A percentile compares a stretch with the other conserved stretches of the same genome.
Evolutionary conservation across 1,284 basidiomycete genomes (phyloP).

Genomic region (Xerocomus minutiporus): DNA sequence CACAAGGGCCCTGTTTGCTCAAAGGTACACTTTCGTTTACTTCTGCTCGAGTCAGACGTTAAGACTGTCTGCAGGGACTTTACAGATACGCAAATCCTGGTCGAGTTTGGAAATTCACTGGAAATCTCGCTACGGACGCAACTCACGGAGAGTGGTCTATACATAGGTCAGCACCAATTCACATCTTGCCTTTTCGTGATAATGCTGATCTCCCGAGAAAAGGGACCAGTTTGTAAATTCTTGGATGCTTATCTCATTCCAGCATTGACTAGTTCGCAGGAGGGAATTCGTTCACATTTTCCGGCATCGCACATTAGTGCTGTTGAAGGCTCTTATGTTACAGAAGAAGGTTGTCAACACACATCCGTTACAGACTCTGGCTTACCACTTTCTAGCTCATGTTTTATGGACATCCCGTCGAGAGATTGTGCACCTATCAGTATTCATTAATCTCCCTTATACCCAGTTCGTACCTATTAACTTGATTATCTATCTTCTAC

Average conservation of each 20-base stretch:
- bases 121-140: slow-evolving; percentile 65
- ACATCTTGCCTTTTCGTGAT: neutral
- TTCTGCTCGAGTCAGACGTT: neutral
- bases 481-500: neutral
- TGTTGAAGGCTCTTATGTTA: slow-evolving; percentile 93
- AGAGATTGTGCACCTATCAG: slow-evolving; percentile 94
- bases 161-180: slow-evolving; percentile 64
- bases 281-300: slow-evolving; percentile 93
- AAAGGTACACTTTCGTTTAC: slow-evolving; percentile 42
- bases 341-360: slow-evolving; percentile 69
- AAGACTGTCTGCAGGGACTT: slow-evolving; percentile 59
- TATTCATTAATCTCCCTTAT: slow-evolving; percentile 88
- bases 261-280: slow-evolving; percentile 32
- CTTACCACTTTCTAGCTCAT: slow-evolving; percentile 62
- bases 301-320: slow-evolving; percentile 85
- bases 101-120: slow-evolving; percentile 75
- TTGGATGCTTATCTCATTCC: neutral
- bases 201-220: slow-evolving; percentile 16
- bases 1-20: slow-evolving; percentile 85
- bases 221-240: slow-evolving; percentile 79
- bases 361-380: neutral
- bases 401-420: slow-evolving; percentile 97
- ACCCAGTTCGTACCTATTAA: slow-evolving; percentile 50
- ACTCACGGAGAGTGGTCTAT: slow-evolving; percentile 75
- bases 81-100: slow-evolving; percentile 74